Conservation (phyloP, 2,329 filamentous ascomycete genomes). For the Hypoxylon sp. region DNA sequence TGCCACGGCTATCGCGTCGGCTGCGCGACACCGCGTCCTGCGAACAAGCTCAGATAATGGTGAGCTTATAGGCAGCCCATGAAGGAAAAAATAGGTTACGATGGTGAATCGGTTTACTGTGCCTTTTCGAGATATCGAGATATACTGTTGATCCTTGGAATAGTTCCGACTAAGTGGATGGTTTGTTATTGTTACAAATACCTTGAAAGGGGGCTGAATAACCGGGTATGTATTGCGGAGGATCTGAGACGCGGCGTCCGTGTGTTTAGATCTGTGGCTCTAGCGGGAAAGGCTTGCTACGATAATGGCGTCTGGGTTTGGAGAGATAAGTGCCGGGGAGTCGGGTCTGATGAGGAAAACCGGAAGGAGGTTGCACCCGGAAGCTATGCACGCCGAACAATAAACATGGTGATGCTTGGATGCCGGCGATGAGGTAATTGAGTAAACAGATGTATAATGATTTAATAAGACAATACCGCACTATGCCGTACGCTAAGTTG, state of each 20-base stretch:
- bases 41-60: conserved; percentile 9
- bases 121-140: conserved; percentile 9
- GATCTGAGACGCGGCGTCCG: conserved; percentile 37
- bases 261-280: conserved; percentile 38
- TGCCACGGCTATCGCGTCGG: conserved; percentile 31
- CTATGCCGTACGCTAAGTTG: conserved; percentile 33
- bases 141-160: conserved; percentile 4
- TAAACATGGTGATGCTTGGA: conserved; percentile 25
- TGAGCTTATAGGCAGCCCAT: conserved; percentile 20
- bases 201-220: conserved; percentile 26
- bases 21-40: conserved; percentile 33
- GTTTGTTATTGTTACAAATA: conserved; percentile 29
- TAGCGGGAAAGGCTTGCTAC: conserved; percentile 18
- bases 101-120: not conserved
- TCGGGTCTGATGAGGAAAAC: conserved; percentile 39
- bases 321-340: conserved; percentile 20
- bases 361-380: conserved; percentile 36
- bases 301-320: conserved; percentile 28
- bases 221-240: conserved; percentile 21
- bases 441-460: conserved; percentile 13
- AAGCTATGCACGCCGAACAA: conserved; percentile 31
- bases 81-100: not conserved
- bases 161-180: conserved; percentile 12
- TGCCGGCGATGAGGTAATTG: conserved; percentile 36
- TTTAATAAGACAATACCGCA: conserved; percentile 30